Evolutionary conservation across 352 stramenopile genomes (phyloP).

Genomic region (Pythium graminicola): DNA sequence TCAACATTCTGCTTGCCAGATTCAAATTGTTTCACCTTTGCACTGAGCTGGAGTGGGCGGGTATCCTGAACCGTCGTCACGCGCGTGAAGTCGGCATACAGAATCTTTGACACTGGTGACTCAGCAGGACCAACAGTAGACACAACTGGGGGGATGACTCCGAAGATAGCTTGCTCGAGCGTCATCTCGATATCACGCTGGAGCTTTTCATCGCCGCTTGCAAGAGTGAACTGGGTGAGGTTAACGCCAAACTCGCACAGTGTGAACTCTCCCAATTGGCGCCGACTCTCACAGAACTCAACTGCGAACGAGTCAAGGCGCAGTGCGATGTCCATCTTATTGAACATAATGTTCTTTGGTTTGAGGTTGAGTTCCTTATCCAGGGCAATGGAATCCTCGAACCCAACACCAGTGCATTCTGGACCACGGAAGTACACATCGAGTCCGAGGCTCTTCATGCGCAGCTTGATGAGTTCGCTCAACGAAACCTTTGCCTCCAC

Average conservation of each 20-base stretch:
- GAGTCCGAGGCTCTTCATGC: slow-evolving; percentile 24
- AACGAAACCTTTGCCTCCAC: slow-evolving; percentile 24
- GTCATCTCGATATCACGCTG: slow-evolving; percentile 19
- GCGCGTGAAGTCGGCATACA: slow-evolving; percentile 25
- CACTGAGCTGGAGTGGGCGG: slow-evolving; percentile 21
- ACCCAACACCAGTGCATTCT: slow-evolving; percentile 10
- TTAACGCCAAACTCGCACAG: slow-evolving; percentile 23
- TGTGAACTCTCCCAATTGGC: slow-evolving; percentile 22
- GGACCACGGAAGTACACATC: slow-evolving; percentile 21
- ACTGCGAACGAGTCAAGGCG: slow-evolving; percentile 19
- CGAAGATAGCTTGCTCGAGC: slow-evolving; percentile 25
- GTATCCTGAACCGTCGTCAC: slow-evolving; percentile 3
- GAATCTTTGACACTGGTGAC: slow-evolving; percentile 24
- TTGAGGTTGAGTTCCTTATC: slow-evolving; percentile 21
- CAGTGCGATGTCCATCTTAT: slow-evolving; percentile 26
- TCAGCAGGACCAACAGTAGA: slow-evolving; percentile 22
- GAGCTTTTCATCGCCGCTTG: slow-evolving; percentile 13
- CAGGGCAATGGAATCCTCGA: slow-evolving; percentile 16
- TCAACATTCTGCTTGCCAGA: slow-evolving; percentile 20
- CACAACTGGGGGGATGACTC: slow-evolving; percentile 13
- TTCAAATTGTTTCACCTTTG: slow-evolving; percentile 23
- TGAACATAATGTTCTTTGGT: slow-evolving; percentile 25
- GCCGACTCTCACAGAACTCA: slow-evolving; percentile 18
- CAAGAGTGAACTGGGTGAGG: slow-evolving; percentile 18
- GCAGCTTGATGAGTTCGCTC: slow-evolving; percentile 21